These are phyloP conservation scores for Pythium aquatile DNA, from an alignment of 352 stramenopile species.

Conservation along the genomic window DNA sequence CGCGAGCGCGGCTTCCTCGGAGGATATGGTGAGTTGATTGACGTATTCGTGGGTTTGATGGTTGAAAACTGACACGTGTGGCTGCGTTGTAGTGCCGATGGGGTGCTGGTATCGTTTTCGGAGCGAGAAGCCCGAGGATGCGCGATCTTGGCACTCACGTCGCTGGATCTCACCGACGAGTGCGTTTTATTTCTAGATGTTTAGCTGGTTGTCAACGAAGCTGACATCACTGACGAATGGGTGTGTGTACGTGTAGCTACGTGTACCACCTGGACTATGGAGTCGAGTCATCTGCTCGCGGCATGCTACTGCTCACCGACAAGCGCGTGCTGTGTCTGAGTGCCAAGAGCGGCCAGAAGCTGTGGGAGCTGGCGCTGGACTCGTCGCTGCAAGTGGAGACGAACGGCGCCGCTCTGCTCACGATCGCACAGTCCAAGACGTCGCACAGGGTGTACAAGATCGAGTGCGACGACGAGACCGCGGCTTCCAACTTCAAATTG, in stretches of 20 bases:
- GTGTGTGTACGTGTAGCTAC: slow-evolving; percentile 41
- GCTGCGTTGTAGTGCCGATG: slow-evolving; percentile 52
- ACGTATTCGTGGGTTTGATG: background rate
- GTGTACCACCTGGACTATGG: slow-evolving; percentile 84
- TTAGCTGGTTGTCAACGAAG: background rate
- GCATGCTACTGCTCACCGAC: slow-evolving; percentile 76
- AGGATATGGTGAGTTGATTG: slow-evolving; percentile 61
- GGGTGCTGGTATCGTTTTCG: slow-evolving; percentile 79
- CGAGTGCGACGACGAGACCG: slow-evolving; percentile 60
- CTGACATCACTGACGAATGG: background rate
- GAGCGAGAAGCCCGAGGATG: slow-evolving; percentile 74
- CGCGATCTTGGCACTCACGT: slow-evolving; percentile 74
- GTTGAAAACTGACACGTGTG: background rate
- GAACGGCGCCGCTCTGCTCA: slow-evolving; percentile 33
- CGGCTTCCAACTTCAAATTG: slow-evolving; percentile 72
- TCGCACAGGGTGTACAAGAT: slow-evolving; percentile 61
- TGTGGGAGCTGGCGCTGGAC: slow-evolving; percentile 83
- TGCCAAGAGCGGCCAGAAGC: slow-evolving; percentile 65
- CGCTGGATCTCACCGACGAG: slow-evolving; percentile 76
- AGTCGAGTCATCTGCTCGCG: slow-evolving; percentile 48
- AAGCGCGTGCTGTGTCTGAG: slow-evolving; percentile 82
- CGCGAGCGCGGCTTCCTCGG: slow-evolving; percentile 66
- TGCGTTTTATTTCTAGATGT: slow-evolving; percentile 30
- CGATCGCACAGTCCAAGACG: slow-evolving; percentile 49
- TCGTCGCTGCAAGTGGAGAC: slow-evolving; percentile 67